Conservation (phyloP, 148 eudicot species). For the Silene latifolia region DNA sequence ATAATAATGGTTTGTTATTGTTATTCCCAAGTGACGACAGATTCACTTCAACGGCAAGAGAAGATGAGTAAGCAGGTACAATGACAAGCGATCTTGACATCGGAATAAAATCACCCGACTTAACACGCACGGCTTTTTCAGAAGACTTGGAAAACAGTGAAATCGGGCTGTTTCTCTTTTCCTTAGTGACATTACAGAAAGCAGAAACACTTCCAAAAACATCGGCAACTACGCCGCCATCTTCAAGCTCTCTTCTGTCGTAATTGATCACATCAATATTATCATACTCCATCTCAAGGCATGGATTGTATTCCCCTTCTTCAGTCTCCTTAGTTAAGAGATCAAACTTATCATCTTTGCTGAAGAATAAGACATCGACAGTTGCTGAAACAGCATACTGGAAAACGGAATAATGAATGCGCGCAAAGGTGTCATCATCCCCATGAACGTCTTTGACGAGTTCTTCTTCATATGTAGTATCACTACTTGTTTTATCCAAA, state of each 20-base stretch:
- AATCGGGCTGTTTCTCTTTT: background rate
- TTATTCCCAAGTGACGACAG: no score
- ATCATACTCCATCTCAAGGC: no score
- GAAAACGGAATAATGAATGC: background rate
- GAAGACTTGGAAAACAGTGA: background rate
- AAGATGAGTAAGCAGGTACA: background rate
- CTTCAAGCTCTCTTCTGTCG: background rate
- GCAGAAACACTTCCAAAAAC: background rate
- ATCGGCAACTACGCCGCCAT: background rate
- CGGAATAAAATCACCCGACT: background rate
- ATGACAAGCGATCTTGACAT: no score
- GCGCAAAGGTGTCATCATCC: background rate
- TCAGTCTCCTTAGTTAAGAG: background rate
- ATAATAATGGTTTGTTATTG: no score
- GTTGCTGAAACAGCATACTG: background rate
- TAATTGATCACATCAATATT: background rate
- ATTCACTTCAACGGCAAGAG: no score
- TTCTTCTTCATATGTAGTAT: background rate
- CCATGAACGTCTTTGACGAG: background rate
- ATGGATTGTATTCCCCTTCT: no score
- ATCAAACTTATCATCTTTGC: background rate
- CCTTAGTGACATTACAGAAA: background rate
- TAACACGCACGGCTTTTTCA: background rate
- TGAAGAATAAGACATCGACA: background rate
- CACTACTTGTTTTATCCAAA: background rate